Evolutionary conservation across 345 rosid species (phyloP), one percentile per base, ranked within the genome.

Genomic region (Populus pruinosa): DNA sequence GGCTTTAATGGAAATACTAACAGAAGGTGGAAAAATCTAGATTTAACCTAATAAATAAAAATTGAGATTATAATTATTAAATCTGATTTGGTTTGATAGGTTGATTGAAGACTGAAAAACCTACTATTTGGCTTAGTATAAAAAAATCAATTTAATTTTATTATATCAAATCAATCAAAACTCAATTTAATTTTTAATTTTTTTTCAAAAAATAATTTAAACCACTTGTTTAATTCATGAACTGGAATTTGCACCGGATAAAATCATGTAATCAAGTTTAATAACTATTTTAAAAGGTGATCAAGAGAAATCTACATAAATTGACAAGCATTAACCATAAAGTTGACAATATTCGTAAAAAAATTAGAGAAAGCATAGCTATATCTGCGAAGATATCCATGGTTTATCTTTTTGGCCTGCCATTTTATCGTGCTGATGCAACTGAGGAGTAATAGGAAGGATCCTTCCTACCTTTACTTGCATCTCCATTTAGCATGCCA

Each of bases 161-260:
- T 33, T 4, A 33, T 0, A 33, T 4, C 5, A 0, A 33, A 0
- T 0, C 5, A 0, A 33, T 33, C 0, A 4, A 33, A 33, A 33
- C 5, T 33, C 0, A 33, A 5, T 33, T 33, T 33, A 33, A 33
- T 33, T 4, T 33, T 33, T 33, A 33, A 27, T 27, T 27, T 33
- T 33, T 33, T 31, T 33, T 33, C 0, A 33, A 33, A 33, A 33
- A 33, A 33, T 33, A 33, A 3, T 33, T 3, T 27, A 27, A 1
- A 27, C 1, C 29, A 27, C 29, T 33, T 33, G 5, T 4, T 33
- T 31, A 31, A 4, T 33, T 4, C 35, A 33, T 33, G 35, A 33
- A 5, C 0, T 33, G 0, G 0, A 33, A 33, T 33, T 4, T 33
- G 5, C 4, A 33, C 35, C 0, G 0, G 4, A 4, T 4, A 0